Evolutionary conservation across 768 basidiomycete species (phyloP).

Genomic region (Lepiota brunneoincarnata): DNA sequence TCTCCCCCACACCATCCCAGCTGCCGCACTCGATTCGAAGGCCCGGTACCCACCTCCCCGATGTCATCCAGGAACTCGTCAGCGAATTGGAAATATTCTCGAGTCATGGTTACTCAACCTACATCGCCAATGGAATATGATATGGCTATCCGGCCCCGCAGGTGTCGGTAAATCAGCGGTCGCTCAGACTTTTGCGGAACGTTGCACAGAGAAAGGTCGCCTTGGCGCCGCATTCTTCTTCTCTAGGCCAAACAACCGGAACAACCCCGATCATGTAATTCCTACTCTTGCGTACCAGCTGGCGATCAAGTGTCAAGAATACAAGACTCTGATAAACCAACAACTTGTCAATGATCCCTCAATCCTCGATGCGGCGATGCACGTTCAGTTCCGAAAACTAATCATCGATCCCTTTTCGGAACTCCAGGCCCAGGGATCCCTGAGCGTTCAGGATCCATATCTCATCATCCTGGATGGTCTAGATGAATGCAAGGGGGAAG

Average conservation of each 20-base stretch:
- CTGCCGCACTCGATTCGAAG: background rate
- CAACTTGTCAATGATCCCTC: background rate
- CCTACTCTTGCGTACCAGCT: conserved; percentile 4
- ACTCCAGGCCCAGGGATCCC: background rate
- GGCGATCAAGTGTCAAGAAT: background rate
- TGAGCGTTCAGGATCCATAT: background rate
- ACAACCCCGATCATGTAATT: background rate
- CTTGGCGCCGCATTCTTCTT: conserved; percentile 11
- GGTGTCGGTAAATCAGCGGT: conserved; percentile 14
- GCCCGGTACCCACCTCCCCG: conserved; percentile 1
- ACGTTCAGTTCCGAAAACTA: conserved; percentile 4
- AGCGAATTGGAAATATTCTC: background rate
- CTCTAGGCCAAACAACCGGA: background rate
- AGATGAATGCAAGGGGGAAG: conserved; percentile 5
- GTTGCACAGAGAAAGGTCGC: background rate
- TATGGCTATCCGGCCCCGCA: conserved; percentile 5
- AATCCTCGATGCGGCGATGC: background rate
- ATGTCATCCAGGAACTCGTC: conserved; percentile 2
- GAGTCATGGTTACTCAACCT: background rate
- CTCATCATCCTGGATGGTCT: conserved; percentile 12
- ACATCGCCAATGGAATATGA: background rate
- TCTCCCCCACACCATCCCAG: too few species aligned
- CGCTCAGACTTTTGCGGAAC: conserved; percentile 1
- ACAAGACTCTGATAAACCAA: background rate
- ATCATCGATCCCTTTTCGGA: background rate